A percentile compares a stretch with the other conserved stretches of the same genome.
Evolutionary conservation across 306 rosid genomes (phyloP).

Genomic region (Leucaena leucocephala): DNA sequence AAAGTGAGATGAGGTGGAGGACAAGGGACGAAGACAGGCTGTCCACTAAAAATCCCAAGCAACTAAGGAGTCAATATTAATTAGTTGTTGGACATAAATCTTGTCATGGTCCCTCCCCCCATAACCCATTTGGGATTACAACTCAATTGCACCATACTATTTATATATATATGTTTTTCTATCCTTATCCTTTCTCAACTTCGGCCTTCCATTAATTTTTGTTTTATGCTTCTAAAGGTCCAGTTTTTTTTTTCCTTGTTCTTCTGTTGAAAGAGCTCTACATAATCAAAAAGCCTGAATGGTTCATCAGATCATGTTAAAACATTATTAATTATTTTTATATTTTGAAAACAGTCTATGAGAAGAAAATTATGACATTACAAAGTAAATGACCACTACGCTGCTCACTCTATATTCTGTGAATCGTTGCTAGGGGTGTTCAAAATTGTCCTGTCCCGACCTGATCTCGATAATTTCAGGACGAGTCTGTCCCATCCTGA

Average conservation of each 20-base stretch:
- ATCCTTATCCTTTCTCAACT: background rate
- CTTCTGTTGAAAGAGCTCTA: too few species aligned
- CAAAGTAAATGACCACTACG: background rate
- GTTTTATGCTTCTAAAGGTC: background rate
- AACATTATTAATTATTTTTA: background rate
- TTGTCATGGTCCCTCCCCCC: conserved; percentile 2
- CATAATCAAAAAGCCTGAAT: background rate
- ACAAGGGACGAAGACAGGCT: background rate
- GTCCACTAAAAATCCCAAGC: background rate
- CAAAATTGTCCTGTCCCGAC: too few species aligned
- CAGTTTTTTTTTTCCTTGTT: background rate
- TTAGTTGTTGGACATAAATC: background rate
- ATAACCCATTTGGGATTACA: background rate
- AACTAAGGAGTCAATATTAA: background rate
- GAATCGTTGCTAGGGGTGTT: too few species aligned
- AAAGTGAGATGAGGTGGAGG: background rate
- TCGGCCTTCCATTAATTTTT: background rate
- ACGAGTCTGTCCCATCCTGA: too few species aligned
- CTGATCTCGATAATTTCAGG: too few species aligned
- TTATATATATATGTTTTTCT: background rate
- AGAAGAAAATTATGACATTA: background rate
- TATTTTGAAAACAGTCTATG: background rate
- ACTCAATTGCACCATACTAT: background rate
- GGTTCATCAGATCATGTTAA: background rate
- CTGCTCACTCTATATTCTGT: background rate